These are phyloP conservation scores for Brettanomyces sp. DNA, from an alignment of 805 yeast species.

Conservation along the genomic window DNA sequence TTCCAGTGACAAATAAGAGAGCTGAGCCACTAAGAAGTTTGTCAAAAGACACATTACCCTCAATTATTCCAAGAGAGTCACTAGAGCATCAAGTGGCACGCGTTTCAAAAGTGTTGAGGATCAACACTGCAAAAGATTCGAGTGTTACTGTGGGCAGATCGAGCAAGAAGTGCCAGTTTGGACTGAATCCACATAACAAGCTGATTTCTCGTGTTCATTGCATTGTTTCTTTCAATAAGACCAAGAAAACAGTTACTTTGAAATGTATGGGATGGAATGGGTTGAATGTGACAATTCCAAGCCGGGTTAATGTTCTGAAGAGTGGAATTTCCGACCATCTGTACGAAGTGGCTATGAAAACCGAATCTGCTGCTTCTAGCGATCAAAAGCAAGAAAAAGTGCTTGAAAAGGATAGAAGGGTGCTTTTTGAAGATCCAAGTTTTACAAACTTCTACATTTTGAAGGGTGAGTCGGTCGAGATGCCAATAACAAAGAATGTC, in stretches of 20 bases:
- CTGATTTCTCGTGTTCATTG: constrained; percentile 64
- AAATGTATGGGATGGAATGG: constrained; percentile 84
- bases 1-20: too few species aligned
- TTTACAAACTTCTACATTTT: constrained; percentile 49
- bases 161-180: constrained; percentile 45
- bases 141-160: constrained; percentile 57
- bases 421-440: constrained; percentile 31
- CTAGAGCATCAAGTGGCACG: neutral
- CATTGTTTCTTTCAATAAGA: constrained; percentile 34
- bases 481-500: constrained; percentile 57
- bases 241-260: constrained; percentile 35
- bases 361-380: constrained; percentile 13
- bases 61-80: neutral
- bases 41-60: neutral
- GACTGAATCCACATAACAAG: constrained; percentile 39
- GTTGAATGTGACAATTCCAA: constrained; percentile 55
- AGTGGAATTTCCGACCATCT: constrained; percentile 1
- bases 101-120: constrained; percentile 12
- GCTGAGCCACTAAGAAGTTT: constrained; percentile 16
- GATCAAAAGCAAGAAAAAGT: neutral
- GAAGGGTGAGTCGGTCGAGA: constrained; percentile 50
- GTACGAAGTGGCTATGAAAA: too few species aligned
- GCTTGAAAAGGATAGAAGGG: constrained; percentile 12
- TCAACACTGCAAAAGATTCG: constrained; percentile 27
- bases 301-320: constrained; percentile 22